Evolutionary conservation across 2,329 filamentous ascomycete species (phyloP), one percentile per base, ranked within the genome.

Genomic region (Teratosphaeria gauchensis): DNA sequence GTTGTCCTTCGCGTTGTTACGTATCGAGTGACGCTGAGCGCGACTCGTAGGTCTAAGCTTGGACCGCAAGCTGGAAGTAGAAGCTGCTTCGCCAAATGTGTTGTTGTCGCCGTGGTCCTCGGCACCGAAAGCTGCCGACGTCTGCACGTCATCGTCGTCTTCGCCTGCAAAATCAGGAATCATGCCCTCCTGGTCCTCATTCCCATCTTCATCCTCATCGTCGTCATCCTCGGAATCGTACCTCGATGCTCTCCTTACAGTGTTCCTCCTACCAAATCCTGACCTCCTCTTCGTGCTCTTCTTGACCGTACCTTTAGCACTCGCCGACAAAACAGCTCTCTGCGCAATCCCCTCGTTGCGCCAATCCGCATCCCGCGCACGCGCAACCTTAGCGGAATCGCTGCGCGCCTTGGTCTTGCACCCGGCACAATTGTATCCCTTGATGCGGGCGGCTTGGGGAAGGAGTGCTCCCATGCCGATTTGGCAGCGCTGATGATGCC

Each of bases 401-500:
- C 31, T 58, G 31, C 56, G 56, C 30, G 14, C 19, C 21, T 32
- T 35, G n/a, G 21, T 21, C 11, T 46, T 54, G 56, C 56, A 60
- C 4, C 46, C 55, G 24, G 21, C 7, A 30, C 53, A 51, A 12
- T 19, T 33, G 42, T 31, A 48, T 3, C 46, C 19, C n/a, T 33
- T 53, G 46, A 53, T 21, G 21, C 16, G 4, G 31, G 56, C 54
- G 6, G 57, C 51, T 8, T 19, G 35, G 9, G 38, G 30, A 21
- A 53, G 51, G 12, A 48, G 30, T 16, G 51, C n/a, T 8, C 55
- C 19, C 14, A 54, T 48, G 33, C 59, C 59, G 19, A 61, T 14
- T 33, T 56, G 58, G 38, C 59, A 61, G n/a, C 46, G 55, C 7
- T 53, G n/a, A 52, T 61, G 59, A n/a, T 56, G 57, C 57, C 57